A percentile compares a stretch with the other conserved stretches of the same genome.
phyloP scores from a whole-genome alignment of 2,329 filamentous ascomycete species.

The Fusarium marasasianum region DNA sequence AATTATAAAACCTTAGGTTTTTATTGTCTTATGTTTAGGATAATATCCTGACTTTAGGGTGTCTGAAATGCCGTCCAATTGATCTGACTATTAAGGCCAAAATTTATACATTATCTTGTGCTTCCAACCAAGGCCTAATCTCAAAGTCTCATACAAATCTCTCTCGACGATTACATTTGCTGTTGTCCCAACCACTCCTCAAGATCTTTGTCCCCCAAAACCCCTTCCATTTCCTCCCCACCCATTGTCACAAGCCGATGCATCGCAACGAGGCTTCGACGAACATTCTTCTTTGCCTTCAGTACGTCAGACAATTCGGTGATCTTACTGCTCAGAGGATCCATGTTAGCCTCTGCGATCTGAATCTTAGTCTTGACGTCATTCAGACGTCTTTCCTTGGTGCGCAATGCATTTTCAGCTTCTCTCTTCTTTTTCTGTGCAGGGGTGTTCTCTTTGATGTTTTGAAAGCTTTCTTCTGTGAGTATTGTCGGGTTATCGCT shows the following conservation, averaged over 20 bases:
- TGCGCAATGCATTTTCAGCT: rapidly evolving
- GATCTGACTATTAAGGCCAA: neutral
- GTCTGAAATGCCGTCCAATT: neutral
- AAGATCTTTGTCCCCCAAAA: neutral
- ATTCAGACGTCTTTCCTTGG: neutral
- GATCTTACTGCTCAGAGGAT: neutral
- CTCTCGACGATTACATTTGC: neutral
- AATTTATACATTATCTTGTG: neutral
- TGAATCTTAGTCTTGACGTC: neutral
- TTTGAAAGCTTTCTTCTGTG: neutral
- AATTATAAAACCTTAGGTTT: neutral
- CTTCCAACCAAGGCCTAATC: neutral
- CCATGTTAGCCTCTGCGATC: neutral
- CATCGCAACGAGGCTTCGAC: neutral
- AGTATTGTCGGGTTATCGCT: neutral
- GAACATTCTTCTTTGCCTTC: neutral
- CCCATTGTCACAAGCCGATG: neutral
- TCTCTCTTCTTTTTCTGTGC: neutral
- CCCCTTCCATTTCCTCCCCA: neutral
- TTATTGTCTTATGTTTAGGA: rapidly evolving
- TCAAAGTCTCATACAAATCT: neutral
- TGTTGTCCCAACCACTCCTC: neutral
- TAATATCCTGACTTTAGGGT: neutral
- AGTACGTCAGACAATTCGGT: neutral
- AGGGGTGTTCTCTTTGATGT: neutral